A percentile compares a stretch with the other conserved stretches of the same genome.
These are phyloP conservation scores for Exophiala calicioides DNA, from an alignment of 2,329 filamentous ascomycete species.

Conservation along the genomic window DNA sequence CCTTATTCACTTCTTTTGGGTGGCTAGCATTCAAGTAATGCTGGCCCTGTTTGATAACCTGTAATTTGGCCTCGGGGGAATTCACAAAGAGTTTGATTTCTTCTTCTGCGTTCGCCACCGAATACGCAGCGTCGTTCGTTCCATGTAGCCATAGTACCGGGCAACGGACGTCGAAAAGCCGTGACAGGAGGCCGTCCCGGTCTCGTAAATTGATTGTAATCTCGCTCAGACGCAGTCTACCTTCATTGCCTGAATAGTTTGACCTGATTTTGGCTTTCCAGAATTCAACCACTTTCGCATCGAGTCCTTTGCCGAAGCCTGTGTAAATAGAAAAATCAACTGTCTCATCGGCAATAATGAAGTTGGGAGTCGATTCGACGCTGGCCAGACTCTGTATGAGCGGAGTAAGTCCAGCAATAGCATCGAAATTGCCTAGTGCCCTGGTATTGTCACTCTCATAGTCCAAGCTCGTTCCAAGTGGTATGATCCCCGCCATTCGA, in stretches of 20 bases:
- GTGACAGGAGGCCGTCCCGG: slow-evolving; percentile 49
- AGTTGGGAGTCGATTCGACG: slow-evolving; percentile 10
- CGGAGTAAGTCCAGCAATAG: slow-evolving; percentile 35
- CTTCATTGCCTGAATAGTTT: slow-evolving; percentile 54
- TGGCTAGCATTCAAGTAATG: slow-evolving; percentile 54
- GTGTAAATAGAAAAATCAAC: slow-evolving; percentile 37
- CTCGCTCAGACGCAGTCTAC: slow-evolving; percentile 50
- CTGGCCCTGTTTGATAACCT: slow-evolving; percentile 48
- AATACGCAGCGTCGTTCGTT: slow-evolving; percentile 45
- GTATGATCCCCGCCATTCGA: slow-evolving; percentile 57
- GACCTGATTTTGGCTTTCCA: slow-evolving; percentile 49
- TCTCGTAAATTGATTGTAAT: slow-evolving; percentile 52
- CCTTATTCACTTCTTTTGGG: slow-evolving; percentile 46
- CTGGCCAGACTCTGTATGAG: slow-evolving; percentile 46
- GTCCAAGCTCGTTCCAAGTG: slow-evolving; percentile 56
- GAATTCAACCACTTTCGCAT: slow-evolving; percentile 41
- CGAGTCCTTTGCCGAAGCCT: slow-evolving; percentile 48
- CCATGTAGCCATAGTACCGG: slow-evolving; percentile 54
- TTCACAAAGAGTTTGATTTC: slow-evolving; percentile 53
- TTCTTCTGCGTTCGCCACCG: slow-evolving; percentile 45
- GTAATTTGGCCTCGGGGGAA: slow-evolving; percentile 45
- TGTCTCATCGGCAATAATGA: background rate
- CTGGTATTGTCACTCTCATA: slow-evolving; percentile 49
- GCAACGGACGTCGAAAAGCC: slow-evolving; percentile 51
- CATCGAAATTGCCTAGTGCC: slow-evolving; percentile 53